Base-by-base conservation (phyloP, 192 early-diverging fungal species). In the Umbelopsis vinacea region DNA sequence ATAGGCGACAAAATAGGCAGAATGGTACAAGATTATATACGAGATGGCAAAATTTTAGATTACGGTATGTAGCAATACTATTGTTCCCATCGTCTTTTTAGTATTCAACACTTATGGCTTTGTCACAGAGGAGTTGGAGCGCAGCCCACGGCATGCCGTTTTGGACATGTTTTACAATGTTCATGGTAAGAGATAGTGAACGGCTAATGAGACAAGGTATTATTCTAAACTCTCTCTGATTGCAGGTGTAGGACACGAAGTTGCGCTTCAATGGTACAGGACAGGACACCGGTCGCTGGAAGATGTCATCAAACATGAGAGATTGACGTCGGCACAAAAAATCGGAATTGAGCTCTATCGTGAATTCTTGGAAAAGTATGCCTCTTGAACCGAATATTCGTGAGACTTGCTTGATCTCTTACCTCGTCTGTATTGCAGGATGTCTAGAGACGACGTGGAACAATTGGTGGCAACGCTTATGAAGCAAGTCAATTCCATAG, bases 141-240 rank as follows among this genome's bases (percentile, higher is more conserved):
- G 29, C 6, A 26, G 26, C 6, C 57, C 26, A 19, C 57, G 57
- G 19, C 26, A 63, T 12, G 26, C 17, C 4, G 57, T 63, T 29
- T 37, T 63, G 14, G 57, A 63, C 17, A 63, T 63, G 57, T 63
- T 63, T 37, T 63, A 63, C 26, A 63, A 63, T 63, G 57, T 63
- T 3, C 33, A 63, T 37, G 57, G 57, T 63, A 63, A 14, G 57
- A 12, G 15, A 43, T 0, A 43, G 3, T 43, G 11, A 7, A 43
- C 19, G 33, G 9, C 17, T 29, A 38, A 0, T 14, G 12, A 37
- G 17, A 6, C 4, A 8, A 17, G 3, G 6, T 12, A 19, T 5
- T 5, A 19, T 37, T 0, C 12, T 37, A n/a, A 19, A 63, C 7
- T 26, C 15, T 15, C 11, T 19, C n/a, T 3, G 26, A 10, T 6